Evolutionary conservation across 2,329 filamentous ascomycete species (phyloP).

Genomic region (Fusarium praegraminearum): DNA sequence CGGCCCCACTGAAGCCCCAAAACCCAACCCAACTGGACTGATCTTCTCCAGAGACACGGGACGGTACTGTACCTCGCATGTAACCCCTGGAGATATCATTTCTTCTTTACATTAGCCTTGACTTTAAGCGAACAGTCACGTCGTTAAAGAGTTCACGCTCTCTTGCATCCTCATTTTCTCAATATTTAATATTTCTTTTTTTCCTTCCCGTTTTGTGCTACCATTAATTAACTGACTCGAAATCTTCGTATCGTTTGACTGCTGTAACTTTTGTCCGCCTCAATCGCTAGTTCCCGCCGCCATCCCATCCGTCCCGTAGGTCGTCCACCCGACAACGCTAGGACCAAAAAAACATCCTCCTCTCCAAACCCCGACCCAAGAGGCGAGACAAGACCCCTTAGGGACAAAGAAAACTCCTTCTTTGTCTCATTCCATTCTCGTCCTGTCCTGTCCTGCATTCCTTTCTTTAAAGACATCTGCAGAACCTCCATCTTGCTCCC

Average conservation of each 20-base stretch:
- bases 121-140: slow-evolving; percentile 19
- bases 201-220: background rate
- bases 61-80: slow-evolving; percentile 25
- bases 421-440: slow-evolving; percentile 10
- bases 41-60: slow-evolving; percentile 36
- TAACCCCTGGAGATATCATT: slow-evolving; percentile 40
- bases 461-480: slow-evolving; percentile 20
- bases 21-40: slow-evolving; percentile 9
- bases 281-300: slow-evolving; percentile 41
- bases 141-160: background rate
- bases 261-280: slow-evolving; percentile 1
- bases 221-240: background rate
- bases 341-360: slow-evolving; percentile 16
- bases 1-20: slow-evolving; percentile 27
- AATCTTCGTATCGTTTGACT: background rate
- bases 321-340: slow-evolving; percentile 49
- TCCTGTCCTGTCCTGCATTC: slow-evolving; percentile 12
- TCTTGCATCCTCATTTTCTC: background rate
- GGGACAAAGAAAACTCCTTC: slow-evolving; percentile 14
- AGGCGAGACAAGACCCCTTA: slow-evolving; percentile 36
- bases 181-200: slow-evolving; percentile 6
- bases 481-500: background rate
- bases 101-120: slow-evolving; percentile 38
- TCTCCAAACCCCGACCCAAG: background rate
- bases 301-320: slow-evolving; percentile 35